Percentiles rank a stretch among this genome's conserved stretches.
These are phyloP conservation scores for Blastocystis sp. DNA, from an alignment of 352 stramenopile genomes.

Conservation along the genomic window DNA sequence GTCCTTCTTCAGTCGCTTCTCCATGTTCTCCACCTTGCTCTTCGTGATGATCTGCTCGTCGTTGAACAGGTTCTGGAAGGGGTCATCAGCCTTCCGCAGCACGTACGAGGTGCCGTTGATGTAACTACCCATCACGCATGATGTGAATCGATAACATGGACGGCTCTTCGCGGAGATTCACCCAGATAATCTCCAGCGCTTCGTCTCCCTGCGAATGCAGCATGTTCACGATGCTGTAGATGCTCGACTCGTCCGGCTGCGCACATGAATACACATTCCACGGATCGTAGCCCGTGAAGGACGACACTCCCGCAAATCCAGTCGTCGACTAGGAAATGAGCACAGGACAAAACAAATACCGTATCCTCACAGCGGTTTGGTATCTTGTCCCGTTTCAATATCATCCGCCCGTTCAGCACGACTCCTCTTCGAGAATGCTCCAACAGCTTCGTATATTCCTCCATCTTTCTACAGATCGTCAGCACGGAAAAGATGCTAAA, in stretches of 20 bases:
- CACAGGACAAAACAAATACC: background rate
- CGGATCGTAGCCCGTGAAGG: conserved; percentile 23
- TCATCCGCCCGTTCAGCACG: conserved; percentile 36
- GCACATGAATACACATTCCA: conserved; percentile 66
- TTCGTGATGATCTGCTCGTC: conserved; percentile 79
- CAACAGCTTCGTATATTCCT: conserved; percentile 12
- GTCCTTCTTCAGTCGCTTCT: conserved; percentile 81
- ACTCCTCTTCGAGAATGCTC: conserved; percentile 6
- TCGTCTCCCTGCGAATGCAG: conserved; percentile 27
- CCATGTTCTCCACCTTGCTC: conserved; percentile 76
- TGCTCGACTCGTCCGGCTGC: conserved; percentile 35
- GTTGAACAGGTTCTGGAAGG: conserved; percentile 78
- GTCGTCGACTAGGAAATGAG: background rate
- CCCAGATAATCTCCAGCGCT: conserved; percentile 74
- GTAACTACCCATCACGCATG: conserved; percentile 72
- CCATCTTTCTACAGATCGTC: conserved; percentile 18
- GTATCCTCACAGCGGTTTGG: background rate
- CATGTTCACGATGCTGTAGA: conserved; percentile 55
- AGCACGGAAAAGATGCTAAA: background rate
- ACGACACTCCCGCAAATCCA: conserved; percentile 15
- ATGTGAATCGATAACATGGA: conserved; percentile 72
- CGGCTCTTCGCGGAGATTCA: conserved; percentile 84
- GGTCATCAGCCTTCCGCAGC: conserved; percentile 78
- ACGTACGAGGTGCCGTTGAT: conserved; percentile 81
- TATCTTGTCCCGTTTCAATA: conserved; percentile 57